Evolutionary conservation across 129 eudicot genomes (phyloP).

Genomic region (Flaveria trinervia): DNA sequence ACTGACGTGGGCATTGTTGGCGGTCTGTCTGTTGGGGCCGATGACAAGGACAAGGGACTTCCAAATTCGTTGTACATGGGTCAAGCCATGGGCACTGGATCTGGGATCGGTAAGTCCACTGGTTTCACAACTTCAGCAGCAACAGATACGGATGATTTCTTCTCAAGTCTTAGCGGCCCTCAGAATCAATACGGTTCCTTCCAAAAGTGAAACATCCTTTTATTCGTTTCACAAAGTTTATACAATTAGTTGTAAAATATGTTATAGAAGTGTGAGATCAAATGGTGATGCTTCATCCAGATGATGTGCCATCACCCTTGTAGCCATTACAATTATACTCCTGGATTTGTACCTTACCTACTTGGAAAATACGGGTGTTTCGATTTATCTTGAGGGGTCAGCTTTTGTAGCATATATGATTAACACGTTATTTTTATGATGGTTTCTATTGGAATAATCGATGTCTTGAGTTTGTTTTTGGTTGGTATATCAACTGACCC

Average conservation of each 20-base stretch:
- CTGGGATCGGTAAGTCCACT: conserved; percentile 59
- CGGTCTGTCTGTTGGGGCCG: conserved; percentile 57
- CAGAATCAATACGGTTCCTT: conserved; percentile 68
- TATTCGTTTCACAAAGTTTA: not conserved
- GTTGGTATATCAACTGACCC: no score
- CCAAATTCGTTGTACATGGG: conserved; percentile 67
- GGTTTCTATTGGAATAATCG: no score
- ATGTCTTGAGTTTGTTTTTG: no score
- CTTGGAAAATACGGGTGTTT: not conserved
- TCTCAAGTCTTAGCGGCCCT: conserved; percentile 57
- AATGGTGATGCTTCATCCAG: conserved; percentile 17
- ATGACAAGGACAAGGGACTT: conserved; percentile 63
- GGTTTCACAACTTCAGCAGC: conserved; percentile 43
- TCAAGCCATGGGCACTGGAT: conserved; percentile 72
- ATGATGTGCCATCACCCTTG: not conserved
- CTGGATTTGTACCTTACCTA: conserved; percentile 2
- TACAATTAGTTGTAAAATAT: not conserved
- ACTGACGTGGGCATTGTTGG: conserved; percentile 89
- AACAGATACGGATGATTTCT: conserved; percentile 49
- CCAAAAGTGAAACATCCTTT: conserved; percentile 49
- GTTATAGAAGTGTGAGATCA: conserved; percentile 17
- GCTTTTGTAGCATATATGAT: no score
- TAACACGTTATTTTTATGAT: no score
- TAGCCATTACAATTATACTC: conserved; percentile 10
- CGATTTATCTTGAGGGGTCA: not conserved